These are phyloP conservation scores for Suillus spraguei DNA, from an alignment of 768 basidiomycete species.

Conservation along the genomic window DNA sequence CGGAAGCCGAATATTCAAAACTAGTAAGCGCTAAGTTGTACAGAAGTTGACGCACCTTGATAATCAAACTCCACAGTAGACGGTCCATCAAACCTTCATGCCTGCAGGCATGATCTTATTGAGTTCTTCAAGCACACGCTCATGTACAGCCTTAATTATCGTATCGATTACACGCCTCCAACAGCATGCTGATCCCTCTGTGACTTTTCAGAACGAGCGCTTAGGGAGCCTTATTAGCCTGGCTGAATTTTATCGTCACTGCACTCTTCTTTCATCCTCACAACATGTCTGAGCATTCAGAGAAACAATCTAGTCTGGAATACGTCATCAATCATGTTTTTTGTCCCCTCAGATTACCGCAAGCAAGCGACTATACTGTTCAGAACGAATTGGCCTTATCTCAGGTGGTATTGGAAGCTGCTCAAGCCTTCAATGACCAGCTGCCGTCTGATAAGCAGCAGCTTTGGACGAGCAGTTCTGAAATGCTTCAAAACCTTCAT, in stretches of 20 bases:
- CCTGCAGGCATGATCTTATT: neutral
- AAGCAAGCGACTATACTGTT: constrained; percentile 32
- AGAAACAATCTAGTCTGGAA: constrained; percentile 7
- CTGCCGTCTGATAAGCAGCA: constrained; percentile 12
- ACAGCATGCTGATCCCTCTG: neutral
- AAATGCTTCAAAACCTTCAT: constrained; percentile 34
- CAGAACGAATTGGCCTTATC: constrained; percentile 31
- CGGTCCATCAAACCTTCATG: neutral
- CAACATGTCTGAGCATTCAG: neutral
- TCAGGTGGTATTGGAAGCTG: constrained; percentile 20
- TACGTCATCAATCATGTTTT: constrained; percentile 48
- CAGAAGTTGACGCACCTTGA: neutral
- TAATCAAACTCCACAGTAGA: neutral
- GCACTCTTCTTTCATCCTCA: neutral
- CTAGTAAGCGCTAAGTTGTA: neutral
- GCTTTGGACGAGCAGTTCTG: constrained; percentile 33
- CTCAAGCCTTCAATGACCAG: constrained; percentile 20
- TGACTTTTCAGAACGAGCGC: neutral
- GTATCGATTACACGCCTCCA: neutral
- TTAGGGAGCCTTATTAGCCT: neutral
- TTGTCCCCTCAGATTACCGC: constrained; percentile 44
- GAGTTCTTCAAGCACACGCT: neutral
- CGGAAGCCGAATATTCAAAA: constrained; percentile 55
- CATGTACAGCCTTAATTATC: neutral
- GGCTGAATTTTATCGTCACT: too few species aligned